phyloP scores from a whole-genome alignment of 2,329 filamentous ascomycete species.

The Pseudogymnoascus sp. region DNA sequence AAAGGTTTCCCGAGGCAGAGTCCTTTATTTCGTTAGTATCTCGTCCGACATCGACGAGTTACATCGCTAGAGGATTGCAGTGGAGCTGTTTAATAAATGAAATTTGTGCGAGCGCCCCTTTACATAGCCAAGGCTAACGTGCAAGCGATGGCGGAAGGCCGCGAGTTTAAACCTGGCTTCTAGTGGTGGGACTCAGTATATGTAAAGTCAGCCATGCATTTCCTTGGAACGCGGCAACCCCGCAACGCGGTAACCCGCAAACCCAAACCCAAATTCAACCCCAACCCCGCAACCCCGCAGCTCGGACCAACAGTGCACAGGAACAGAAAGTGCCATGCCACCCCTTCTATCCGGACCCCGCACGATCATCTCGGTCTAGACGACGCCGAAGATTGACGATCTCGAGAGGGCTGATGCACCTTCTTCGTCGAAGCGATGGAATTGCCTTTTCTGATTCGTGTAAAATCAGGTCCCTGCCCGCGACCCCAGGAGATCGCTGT shows the following conservation, averaged over 20 bases:
- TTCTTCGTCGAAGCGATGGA: not conserved
- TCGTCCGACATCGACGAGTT: not conserved
- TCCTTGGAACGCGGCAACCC: not conserved
- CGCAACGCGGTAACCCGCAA: not conserved
- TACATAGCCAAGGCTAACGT: not conserved
- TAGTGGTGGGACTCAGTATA: not conserved
- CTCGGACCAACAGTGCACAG: not conserved
- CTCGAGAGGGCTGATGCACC: not conserved
- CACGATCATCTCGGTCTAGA: not conserved
- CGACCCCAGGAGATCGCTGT: not conserved
- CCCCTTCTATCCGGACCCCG: not conserved
- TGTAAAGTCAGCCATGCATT: not conserved
- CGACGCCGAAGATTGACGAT: not conserved
- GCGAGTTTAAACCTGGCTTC: not conserved
- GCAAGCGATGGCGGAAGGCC: not conserved
- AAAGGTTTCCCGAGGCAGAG: not conserved
- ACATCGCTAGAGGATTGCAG: not conserved
- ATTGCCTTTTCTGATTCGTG: not conserved
- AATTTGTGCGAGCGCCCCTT: not conserved
- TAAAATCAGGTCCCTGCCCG: not conserved
- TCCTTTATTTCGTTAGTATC: not conserved
- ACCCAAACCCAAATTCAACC: not conserved
- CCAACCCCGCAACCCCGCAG: not conserved
- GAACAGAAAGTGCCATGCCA: not conserved
- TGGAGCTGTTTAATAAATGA: not conserved